These are phyloP conservation scores for Exophiala sp. DNA, from an alignment of 2,329 filamentous ascomycete species.

Conservation along the genomic window DNA sequence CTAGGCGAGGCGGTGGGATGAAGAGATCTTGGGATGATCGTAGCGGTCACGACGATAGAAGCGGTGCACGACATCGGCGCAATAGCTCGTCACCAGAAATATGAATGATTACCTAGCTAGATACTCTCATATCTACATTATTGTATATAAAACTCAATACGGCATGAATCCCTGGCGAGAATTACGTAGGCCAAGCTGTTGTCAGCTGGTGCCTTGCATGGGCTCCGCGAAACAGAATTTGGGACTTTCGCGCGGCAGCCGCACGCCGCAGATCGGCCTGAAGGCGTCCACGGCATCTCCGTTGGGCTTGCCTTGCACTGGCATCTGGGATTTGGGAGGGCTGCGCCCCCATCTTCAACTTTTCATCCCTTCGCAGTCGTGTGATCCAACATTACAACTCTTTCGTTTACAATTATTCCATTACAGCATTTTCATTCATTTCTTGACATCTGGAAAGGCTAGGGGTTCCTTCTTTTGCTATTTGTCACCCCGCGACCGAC, in stretches of 20 bases:
- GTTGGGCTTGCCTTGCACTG: slow-evolving; percentile 2
- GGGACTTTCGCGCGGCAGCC: background rate
- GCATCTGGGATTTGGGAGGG: no score
- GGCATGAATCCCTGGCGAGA: background rate
- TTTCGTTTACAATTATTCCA: background rate
- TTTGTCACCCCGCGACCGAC: background rate
- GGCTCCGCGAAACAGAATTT: background rate
- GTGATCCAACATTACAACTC: slow-evolving; percentile 1
- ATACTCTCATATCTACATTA: background rate
- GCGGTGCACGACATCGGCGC: slow-evolving; percentile 5
- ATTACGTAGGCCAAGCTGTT: background rate
- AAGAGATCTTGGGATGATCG: slow-evolving; percentile 16
- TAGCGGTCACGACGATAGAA: background rate
- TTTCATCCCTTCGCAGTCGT: slow-evolving; percentile 1
- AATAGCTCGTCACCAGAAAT: slow-evolving; percentile 23
- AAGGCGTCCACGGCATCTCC: background rate
- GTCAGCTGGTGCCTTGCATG: background rate
- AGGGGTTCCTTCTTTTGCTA: background rate
- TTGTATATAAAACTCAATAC: background rate
- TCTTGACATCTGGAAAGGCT: background rate
- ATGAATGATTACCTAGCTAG: background rate
- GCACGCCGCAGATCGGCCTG: slow-evolving; percentile 1
- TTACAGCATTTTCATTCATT: background rate
- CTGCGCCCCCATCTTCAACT: background rate
- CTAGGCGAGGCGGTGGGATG: background rate